A percentile compares a stretch with the other conserved stretches of the same genome.
Conservation (phyloP, 345 rosid species). For the Eucalyptus leucophloia region DNA sequence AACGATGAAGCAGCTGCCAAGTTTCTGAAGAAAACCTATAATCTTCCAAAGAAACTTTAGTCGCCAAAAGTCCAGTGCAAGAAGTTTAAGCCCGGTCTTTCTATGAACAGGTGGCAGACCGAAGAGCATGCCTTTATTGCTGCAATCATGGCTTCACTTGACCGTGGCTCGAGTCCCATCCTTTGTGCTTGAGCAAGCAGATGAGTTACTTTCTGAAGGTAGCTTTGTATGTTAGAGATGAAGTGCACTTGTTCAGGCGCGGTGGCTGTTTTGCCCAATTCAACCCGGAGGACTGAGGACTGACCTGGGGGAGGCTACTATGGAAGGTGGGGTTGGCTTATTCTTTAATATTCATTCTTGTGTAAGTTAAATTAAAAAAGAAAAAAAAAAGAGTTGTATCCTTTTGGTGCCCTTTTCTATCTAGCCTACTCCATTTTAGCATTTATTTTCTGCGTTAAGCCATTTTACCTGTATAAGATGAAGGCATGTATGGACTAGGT, state of each 20-base stretch:
- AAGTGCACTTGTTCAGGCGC: background rate
- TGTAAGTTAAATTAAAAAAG: background rate
- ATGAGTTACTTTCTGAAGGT: background rate
- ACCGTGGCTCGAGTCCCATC: background rate
- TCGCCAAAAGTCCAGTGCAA: background rate
- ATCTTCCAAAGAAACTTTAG: constrained; percentile 69
- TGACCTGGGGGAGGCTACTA: background rate
- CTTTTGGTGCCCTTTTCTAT: background rate
- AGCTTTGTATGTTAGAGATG: background rate
- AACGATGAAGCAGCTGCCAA: constrained; percentile 73
- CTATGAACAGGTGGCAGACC: background rate
- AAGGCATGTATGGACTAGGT: background rate
- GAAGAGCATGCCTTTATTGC: background rate
- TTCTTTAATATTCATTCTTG: background rate
- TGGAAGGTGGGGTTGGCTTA: background rate
- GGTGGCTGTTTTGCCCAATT: background rate
- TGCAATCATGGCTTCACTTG: background rate
- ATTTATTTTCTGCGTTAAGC: background rate
- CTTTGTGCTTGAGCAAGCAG: background rate
- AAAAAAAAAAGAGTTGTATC: background rate
- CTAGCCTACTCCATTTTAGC: background rate
- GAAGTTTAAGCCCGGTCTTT: background rate
- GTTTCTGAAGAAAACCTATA: constrained; percentile 83
- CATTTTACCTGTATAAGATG: background rate
- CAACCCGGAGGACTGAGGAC: background rate